Percentiles rank a stretch among this genome's conserved stretches.
Evolutionary conservation across 345 rosid genomes (phyloP).

Genomic region (Arabidopsis arenosa): DNA sequence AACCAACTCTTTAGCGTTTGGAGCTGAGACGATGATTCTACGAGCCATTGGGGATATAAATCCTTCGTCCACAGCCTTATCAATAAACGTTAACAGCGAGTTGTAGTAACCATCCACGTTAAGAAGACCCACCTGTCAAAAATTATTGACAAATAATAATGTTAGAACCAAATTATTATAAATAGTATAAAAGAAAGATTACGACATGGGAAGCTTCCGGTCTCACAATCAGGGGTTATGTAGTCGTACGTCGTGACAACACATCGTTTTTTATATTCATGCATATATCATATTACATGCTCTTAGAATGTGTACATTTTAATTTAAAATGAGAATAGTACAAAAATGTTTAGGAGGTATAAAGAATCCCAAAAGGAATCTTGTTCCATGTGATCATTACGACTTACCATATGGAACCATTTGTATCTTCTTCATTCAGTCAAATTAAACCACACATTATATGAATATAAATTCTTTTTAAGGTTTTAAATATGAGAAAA

Average conservation of each 20-base stretch:
- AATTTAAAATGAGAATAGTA: not conserved
- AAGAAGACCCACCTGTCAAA: slow-evolving; percentile 81
- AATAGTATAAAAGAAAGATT: slow-evolving; percentile 16
- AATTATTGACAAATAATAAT: slow-evolving; percentile 27
- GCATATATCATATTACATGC: slow-evolving; percentile 33
- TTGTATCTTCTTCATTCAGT: slow-evolving; percentile 31
- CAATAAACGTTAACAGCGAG: slow-evolving; percentile 80
- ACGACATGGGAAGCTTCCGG: slow-evolving; percentile 49
- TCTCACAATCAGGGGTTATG: slow-evolving; percentile 49
- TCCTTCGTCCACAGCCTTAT: slow-evolving; percentile 96
- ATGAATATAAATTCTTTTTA: not conserved
- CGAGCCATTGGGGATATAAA: slow-evolving; percentile 86
- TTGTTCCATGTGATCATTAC: slow-evolving; percentile 39
- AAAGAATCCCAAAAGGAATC: slow-evolving; percentile 34
- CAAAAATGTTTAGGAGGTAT: slow-evolving; percentile 9
- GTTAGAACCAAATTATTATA: slow-evolving; percentile 14
- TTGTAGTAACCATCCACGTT: slow-evolving; percentile 94
- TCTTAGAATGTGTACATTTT: slow-evolving; percentile 24
- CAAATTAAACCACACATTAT: slow-evolving; percentile 19
- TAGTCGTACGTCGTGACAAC: slow-evolving; percentile 45
- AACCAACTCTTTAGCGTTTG: slow-evolving; percentile 78
- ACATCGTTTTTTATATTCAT: slow-evolving; percentile 33
- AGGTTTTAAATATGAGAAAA: slow-evolving; percentile 20
- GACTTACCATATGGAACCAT: slow-evolving; percentile 43
- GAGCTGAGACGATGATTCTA: slow-evolving; percentile 84